Base-by-base conservation (phyloP, 1,284 basidiomycete species). In the Fomitiporia mediterranea region DNA sequence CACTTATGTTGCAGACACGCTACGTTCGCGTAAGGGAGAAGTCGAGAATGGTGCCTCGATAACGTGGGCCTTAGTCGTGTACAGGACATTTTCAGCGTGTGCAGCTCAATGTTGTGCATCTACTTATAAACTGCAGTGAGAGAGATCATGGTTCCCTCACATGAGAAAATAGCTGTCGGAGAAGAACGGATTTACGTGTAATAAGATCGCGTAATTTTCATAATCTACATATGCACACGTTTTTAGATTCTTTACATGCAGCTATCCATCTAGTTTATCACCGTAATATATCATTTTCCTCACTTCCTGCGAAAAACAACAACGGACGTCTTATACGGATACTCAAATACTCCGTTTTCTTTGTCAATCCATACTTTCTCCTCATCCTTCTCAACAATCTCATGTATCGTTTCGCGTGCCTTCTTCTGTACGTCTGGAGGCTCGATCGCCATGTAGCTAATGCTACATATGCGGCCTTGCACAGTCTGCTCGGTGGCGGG, bases 381-480 rank as follows among this genome's bases (percentile, higher is more conserved):
- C 27, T 81, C 75, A 35, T 75, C 74, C 32, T 60, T 68, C 55
- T 70, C 63, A 8, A 87, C 61, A 49, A 89, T 81, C 2, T 64
- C 72, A 40, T 70, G 70, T 40, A 88, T 66, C 42, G 78, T 74
- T 13, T 73, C 63, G 19, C 68, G 65, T n/a, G 87, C 74, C 42
- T 72, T 71, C 17, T 68, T 65, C 67, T 79, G 84, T 58, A 82
- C 77, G 1, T 79, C 76, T 0, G 76, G 73, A 1, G 77, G 69
- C 19, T 87, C 72, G 9, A 86, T 64, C 0, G 82, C 72, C 38
- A 89, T 81, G 65, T 89, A 91, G 64, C 87, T 89, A 72, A 89
- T 90, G 71, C 81, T 89, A 53, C 69, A 72, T 0, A 81, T 84
- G 50, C 89, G 74, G 54, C 86, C 72, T n/a, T 82, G 67, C 9